Evolutionary conservation across 2,329 filamentous ascomycete genomes (phyloP), one percentile per base, ranked within the genome.

Genomic region (Colletotrichum trifolii): DNA sequence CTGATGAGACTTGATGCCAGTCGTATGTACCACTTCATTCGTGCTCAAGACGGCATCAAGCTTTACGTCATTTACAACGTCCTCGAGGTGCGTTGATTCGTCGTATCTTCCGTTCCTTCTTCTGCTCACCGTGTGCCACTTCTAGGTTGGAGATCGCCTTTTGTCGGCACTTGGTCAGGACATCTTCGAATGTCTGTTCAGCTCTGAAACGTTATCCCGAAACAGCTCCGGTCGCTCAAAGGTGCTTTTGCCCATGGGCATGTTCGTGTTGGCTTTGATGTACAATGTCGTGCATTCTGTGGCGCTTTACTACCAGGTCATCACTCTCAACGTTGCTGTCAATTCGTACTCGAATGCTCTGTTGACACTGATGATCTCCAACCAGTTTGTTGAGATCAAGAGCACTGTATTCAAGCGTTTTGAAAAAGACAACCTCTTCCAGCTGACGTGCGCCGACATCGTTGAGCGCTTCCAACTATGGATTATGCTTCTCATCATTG

Each of bases 41-140:
- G 95, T 50, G 96, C 94, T 0, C 96, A 99, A 77, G 95, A 94
- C 2, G 94, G 95, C 8, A 97, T 99, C 80, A 99, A 99, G 75
- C 86, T 99, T 10, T 99, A 99, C 76, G 96, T 99, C 64, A 98
- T 99, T 60, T 99, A 97, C 83, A 99, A 99, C 73, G 92, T 97
- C 39, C 87, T 99, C 6, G 96, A 99, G 78, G 89, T 89, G 73
- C 66, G 75, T 10, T n/a, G 13, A 10, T 43, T 2, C 8, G 15
- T 13, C 2, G 1, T 13, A 43, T 49, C 46, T 9, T n/a, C 3
- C 25, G 38, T 10, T 4, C 6, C 38, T 17, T 46, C 43, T 25
- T 4, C 25, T 15, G 43, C 25, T 46, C 43, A 9, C 43, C 13
- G 13, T 17, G 4, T 46, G 8, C 17, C 17, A n/a, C 15, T 8